phyloP scores from a whole-genome alignment of 1,139 yeast species.

The Pichia sp. region DNA sequence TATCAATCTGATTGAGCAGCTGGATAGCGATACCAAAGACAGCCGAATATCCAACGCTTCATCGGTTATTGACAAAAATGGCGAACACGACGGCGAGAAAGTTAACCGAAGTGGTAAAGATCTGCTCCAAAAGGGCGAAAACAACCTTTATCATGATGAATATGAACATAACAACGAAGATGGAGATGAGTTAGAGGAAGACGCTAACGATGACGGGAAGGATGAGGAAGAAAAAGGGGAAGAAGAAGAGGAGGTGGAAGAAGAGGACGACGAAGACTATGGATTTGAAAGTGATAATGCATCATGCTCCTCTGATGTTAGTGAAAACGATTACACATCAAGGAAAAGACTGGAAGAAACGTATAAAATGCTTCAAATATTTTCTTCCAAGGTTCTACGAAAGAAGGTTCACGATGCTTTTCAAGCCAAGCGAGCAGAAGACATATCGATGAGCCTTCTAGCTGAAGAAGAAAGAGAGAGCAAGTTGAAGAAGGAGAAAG shows the following conservation, averaged over 20 bases:
- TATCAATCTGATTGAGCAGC: conserved; percentile 70
- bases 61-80: background rate
- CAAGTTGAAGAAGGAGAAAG: conserved; percentile 61
- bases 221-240: conserved; percentile 15
- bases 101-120: background rate
- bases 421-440: conserved; percentile 69
- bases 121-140: background rate
- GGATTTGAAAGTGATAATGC: conserved; percentile 20
- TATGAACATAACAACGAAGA: too few relatives aligned
- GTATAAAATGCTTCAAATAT: conserved; percentile 67
- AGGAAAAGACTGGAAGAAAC: conserved; percentile 72
- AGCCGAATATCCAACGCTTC: conserved; percentile 1
- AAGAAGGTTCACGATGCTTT: conserved; percentile 67
- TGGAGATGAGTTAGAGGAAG: background rate
- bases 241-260: conserved; percentile 20
- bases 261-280: conserved; percentile 18
- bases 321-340: conserved; percentile 41
- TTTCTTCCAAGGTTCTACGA: conserved; percentile 71
- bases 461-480: conserved; percentile 81
- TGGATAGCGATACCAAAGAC: conserved; percentile 48
- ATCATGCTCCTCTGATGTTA: conserved; percentile 27
- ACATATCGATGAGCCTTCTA: conserved; percentile 63
- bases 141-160: too few relatives aligned
- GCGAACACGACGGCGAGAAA: background rate
- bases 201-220: conserved; percentile 28